Percentiles rank a stretch among this genome's conserved stretches.
Conservation (phyloP, 2,329 filamentous ascomycete species). For the Neonectria coccinea region DNA sequence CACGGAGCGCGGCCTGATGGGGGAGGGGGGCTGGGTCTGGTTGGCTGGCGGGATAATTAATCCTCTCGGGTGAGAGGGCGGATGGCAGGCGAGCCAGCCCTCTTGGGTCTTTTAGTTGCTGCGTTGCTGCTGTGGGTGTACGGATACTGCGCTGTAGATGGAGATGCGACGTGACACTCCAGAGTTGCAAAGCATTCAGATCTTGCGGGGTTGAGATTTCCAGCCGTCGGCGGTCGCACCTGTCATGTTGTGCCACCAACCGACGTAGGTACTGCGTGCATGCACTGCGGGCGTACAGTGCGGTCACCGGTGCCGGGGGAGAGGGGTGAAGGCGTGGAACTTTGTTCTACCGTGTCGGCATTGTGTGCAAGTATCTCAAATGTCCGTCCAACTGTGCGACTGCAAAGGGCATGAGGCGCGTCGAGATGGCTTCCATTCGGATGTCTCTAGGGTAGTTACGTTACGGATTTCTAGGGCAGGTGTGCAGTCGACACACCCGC, state of each 20-base stretch:
- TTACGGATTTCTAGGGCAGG: neutral
- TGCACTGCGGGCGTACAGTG: constrained; percentile 9
- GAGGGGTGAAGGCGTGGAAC: constrained; percentile 4
- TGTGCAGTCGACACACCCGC: neutral
- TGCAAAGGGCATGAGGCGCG: neutral
- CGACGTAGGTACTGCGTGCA: neutral
- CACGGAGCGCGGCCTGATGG: constrained; percentile 35
- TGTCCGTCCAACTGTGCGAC: neutral
- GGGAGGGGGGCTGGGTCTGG: constrained; percentile 32
- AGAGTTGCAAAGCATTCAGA: constrained; percentile 25
- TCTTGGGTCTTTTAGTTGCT: neutral
- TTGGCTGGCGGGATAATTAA: constrained; percentile 31
- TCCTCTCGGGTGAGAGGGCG: constrained; percentile 13
- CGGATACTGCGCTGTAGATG: constrained; percentile 18
- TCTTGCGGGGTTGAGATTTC: constrained; percentile 34
- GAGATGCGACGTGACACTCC: constrained; percentile 43
- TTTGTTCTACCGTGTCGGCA: neutral
- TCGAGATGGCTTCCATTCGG: neutral
- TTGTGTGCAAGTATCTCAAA: neutral
- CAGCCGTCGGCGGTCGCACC: constrained; percentile 12
- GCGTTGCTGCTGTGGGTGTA: constrained; percentile 17
- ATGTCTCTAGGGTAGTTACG: neutral
- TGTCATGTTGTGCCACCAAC: constrained; percentile 9
- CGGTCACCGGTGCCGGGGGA: constrained; percentile 4
- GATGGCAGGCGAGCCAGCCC: constrained; percentile 12